Conservation (phyloP, 139 green algal species). For the Chlamydomonas urium region DNA sequence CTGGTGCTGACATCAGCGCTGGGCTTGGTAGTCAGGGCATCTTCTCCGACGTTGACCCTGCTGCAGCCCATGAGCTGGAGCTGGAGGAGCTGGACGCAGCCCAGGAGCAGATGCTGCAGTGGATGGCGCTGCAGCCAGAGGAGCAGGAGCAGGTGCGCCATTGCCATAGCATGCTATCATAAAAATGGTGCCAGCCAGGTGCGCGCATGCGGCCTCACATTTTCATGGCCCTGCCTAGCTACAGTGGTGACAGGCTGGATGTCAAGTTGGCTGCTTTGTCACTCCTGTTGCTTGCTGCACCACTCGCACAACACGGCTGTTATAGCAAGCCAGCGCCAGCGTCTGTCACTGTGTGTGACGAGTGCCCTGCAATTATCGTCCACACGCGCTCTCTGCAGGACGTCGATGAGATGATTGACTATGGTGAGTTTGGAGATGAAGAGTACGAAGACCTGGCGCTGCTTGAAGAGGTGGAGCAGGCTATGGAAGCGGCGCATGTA, state of each 20-base stretch:
- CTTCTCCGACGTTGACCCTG: constrained; percentile 9
- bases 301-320: no score
- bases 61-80: not conserved
- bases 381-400: constrained; percentile 16
- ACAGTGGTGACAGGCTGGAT: not conserved
- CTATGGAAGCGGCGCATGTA: constrained; percentile 46
- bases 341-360: not conserved
- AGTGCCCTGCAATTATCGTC: not conserved
- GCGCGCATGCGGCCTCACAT: no score
- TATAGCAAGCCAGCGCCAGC: no score
- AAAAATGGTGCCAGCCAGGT: no score
- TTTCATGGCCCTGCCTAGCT: no score
- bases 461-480: constrained; percentile 46
- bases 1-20: no score
- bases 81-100: not conserved
- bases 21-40: no score
- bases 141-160: constrained; percentile 37
- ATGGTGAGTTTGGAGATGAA: constrained; percentile 46
- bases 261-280: not conserved
- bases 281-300: not conserved
- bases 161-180: no score
- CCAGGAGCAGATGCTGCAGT: constrained; percentile 51
- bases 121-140: constrained; percentile 41
- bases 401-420: constrained; percentile 54
- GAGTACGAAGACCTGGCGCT: constrained; percentile 37